Evolutionary conservation across 139 green algal species (phyloP).

Genomic region (Desmodesmus armatus): DNA sequence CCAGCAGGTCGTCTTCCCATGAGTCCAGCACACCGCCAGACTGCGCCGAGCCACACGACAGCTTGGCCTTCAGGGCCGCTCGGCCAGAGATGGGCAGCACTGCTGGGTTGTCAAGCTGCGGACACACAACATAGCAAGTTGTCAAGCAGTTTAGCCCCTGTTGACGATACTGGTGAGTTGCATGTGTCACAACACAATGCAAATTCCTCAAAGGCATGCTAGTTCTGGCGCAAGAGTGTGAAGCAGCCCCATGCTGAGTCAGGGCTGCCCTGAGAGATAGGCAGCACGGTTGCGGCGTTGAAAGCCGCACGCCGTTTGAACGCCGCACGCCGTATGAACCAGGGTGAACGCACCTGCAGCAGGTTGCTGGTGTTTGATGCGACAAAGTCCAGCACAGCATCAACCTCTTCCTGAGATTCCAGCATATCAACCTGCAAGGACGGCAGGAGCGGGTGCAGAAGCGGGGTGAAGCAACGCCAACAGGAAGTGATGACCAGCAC

Average conservation of each 20-base stretch:
- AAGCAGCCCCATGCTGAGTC: no score
- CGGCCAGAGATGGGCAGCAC: constrained; percentile 55
- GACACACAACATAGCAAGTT: no score
- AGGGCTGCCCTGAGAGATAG: no score
- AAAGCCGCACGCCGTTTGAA: no score
- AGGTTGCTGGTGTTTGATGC: constrained; percentile 16
- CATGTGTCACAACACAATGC: neutral
- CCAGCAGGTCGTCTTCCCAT: constrained; percentile 59
- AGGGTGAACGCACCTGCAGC: constrained; percentile 23
- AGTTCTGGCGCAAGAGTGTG: no score
- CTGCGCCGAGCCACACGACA: constrained; percentile 21
- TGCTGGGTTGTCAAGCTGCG: constrained; percentile 50
- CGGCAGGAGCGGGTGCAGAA: neutral
- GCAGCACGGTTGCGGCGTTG: neutral
- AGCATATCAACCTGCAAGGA: constrained; percentile 80
- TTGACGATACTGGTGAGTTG: no score
- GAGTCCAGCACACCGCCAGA: constrained; percentile 32
- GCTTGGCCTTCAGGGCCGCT: constrained; percentile 61
- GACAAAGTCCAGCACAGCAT: constrained; percentile 63
- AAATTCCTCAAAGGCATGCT: no score
- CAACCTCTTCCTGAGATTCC: constrained; percentile 68
- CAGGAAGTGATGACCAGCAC: no score
- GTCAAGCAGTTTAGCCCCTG: no score
- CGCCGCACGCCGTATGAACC: no score
- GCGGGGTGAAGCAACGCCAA: neutral